Base-by-base conservation (phyloP, 2,329 filamentous ascomycete genomes). In the Colletotrichum truncatum region DNA sequence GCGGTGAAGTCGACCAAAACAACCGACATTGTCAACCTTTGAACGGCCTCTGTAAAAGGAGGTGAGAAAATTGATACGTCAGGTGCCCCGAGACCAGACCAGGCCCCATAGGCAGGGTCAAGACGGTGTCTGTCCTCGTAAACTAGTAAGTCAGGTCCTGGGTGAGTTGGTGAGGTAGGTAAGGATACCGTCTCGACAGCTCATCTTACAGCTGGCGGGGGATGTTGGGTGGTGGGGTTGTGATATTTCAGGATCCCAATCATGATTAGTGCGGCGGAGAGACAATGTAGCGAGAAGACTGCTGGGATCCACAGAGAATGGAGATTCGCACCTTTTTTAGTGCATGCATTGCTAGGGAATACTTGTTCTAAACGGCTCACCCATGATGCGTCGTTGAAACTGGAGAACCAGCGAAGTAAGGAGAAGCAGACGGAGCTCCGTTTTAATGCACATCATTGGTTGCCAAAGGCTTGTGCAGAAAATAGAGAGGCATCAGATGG, bases 231-330 rank as follows among this genome's bases (percentile, higher is more conserved):
- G 41, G 59, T 62, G 61, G 56, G 46, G 60, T 59, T 59, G 39
- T 48, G 61, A 53, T 64, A 61, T 41, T 61, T 64, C 55, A 61
- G 61, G 56, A 54, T 61, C 49, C 41, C 61, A 51, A 54, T 64
- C 39, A 53, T 39, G 57, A 36, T 34, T 43, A 54, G 57, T 32
- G 48, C 30, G n/a, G 57, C 56, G 53, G 53, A 46, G 54, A 57
- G 52, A 46, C 54, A 57, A 57, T 48, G 32, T 61, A 53, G 61
- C 25, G 55, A 43, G 36, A 14, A 60, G 32, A 34, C 46, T 28
- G 48, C 11, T 38, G 10, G 61, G 41, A 54, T 53, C 61, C 61
- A 48, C 61, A 64, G 18, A 53, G 18, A 23, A 64, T 64, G 61
- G 61, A 41, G 48, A 21, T 48, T 46, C 18, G 25, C 30, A 48